Evolutionary conservation across 2,329 filamentous ascomycete species (phyloP).

Genomic region (Macroventuria anomochaeta): DNA sequence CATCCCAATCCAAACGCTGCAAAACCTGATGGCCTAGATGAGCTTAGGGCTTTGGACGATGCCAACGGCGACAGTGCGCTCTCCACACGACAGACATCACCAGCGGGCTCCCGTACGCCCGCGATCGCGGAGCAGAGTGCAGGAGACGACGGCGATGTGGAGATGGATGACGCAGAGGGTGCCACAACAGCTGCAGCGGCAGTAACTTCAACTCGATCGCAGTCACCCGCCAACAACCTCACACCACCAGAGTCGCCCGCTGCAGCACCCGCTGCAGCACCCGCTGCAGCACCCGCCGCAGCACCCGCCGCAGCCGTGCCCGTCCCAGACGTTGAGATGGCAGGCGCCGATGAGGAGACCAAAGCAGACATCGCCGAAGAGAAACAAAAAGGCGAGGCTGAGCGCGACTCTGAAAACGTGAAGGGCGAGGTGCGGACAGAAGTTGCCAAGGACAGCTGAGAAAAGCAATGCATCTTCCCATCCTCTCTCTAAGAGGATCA

Average conservation of each 20-base stretch:
- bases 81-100: conserved; percentile 39
- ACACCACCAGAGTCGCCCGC: conserved; percentile 48
- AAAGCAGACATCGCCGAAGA: conserved; percentile 28
- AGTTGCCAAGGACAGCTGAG: conserved; percentile 31
- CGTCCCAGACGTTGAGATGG: conserved; percentile 44
- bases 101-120: conserved; percentile 37
- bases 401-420: conserved; percentile 39
- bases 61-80: conserved; percentile 42
- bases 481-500: conserved; percentile 3
- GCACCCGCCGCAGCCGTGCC: conserved; percentile 20
- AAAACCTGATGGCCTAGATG: conserved; percentile 36
- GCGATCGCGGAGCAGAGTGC: conserved; percentile 31
- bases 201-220: conserved; percentile 26
- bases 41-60: conserved; percentile 34
- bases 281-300: conserved; percentile 26
- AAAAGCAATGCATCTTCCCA: not conserved
- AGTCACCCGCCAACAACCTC: conserved; percentile 42
- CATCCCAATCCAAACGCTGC: conserved; percentile 62
- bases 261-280: conserved; percentile 13
- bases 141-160: conserved; percentile 46
- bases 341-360: conserved; percentile 26
- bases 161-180: conserved; percentile 41
- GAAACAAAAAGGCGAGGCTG: conserved; percentile 36
- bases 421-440: conserved; percentile 42
- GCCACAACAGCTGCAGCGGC: conserved; percentile 20